A percentile compares a stretch with the other conserved stretches of the same genome.
These are phyloP conservation scores for Azolla pinnata DNA, from an alignment of 75 land plant genomes.

Conservation along the genomic window DNA sequence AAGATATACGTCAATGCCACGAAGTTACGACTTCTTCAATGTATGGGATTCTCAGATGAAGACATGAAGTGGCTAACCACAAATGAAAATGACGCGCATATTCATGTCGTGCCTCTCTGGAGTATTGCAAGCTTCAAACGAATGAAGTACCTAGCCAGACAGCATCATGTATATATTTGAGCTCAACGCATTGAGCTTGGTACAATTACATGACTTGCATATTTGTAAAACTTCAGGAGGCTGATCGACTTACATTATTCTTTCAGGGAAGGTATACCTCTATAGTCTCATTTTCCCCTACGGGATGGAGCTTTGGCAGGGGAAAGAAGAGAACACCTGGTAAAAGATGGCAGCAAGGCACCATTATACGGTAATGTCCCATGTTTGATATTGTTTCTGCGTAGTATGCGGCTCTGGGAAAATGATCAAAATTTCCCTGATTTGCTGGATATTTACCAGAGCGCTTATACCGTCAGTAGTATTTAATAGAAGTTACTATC, in stretches of 20 bases:
- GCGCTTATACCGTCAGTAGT: no score
- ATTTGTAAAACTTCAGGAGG: no score
- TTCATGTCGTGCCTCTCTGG: conserved; percentile 98
- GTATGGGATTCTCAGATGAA: conserved; percentile 64
- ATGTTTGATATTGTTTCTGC: background rate
- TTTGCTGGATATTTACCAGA: no score
- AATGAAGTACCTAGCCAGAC: conserved; percentile 67
- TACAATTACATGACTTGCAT: background rate
- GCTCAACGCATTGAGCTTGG: background rate
- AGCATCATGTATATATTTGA: conserved; percentile 45
- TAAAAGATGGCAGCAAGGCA: conserved; percentile 90
- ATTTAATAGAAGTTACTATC: no score
- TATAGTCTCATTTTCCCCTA: conserved; percentile 92
- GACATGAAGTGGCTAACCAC: conserved; percentile 80
- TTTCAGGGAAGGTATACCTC: conserved; percentile 58
- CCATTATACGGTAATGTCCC: conserved; percentile 58
- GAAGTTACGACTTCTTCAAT: conserved; percentile 52
- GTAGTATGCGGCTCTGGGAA: no score
- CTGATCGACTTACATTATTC: background rate
- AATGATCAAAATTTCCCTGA: no score
- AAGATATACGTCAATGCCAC: conserved; percentile 75
- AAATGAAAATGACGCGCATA: conserved; percentile 76
- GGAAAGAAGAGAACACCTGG: conserved; percentile 78
- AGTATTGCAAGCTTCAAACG: conserved; percentile 88
- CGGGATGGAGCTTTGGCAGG: conserved; percentile 90